Conservation (phyloP, 2,329 filamentous ascomycete species). For the Aspergillus flavus region DNA sequence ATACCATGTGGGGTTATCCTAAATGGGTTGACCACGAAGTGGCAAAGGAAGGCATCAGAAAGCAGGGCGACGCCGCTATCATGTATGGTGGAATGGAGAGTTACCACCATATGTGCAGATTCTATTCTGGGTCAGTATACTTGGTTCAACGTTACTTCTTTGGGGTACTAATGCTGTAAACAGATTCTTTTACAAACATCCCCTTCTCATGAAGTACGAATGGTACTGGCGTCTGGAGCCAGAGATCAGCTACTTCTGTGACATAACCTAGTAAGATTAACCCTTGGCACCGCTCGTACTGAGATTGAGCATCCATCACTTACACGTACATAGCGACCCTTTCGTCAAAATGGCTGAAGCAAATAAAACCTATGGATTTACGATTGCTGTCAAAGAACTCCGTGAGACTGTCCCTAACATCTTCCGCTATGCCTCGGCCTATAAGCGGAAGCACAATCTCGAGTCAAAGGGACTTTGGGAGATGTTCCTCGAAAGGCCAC, state of each 20-base stretch:
- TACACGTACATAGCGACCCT: slow-evolving; percentile 68
- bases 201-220: slow-evolving; percentile 91
- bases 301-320: slow-evolving; percentile 26
- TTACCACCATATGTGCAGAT: slow-evolving; percentile 98
- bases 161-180: slow-evolving; percentile 21
- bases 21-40: slow-evolving; percentile 95
- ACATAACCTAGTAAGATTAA: slow-evolving; percentile 86
- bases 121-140: slow-evolving; percentile 86
- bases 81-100: slow-evolving; percentile 99
- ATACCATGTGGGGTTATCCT: slow-evolving; percentile 92
- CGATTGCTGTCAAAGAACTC: slow-evolving; percentile 96
- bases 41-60: slow-evolving; percentile 91
- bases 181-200: slow-evolving; percentile 96
- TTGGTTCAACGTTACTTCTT: background rate
- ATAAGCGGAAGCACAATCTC: slow-evolving; percentile 89
- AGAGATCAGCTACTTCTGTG: slow-evolving; percentile 99
- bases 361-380: slow-evolving; percentile 99
- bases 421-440: slow-evolving; percentile 97
- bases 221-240: slow-evolving; percentile 99
- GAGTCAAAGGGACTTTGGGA: slow-evolving; percentile 94
- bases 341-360: slow-evolving; percentile 91
- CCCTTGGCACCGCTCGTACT: background rate
- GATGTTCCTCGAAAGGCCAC: slow-evolving; percentile 86
- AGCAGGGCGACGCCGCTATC: slow-evolving; percentile 94
- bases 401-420: slow-evolving; percentile 98